Evolutionary conservation across 371 early-diverging fungal species (phyloP).

Genomic region (Mucor indicus): DNA sequence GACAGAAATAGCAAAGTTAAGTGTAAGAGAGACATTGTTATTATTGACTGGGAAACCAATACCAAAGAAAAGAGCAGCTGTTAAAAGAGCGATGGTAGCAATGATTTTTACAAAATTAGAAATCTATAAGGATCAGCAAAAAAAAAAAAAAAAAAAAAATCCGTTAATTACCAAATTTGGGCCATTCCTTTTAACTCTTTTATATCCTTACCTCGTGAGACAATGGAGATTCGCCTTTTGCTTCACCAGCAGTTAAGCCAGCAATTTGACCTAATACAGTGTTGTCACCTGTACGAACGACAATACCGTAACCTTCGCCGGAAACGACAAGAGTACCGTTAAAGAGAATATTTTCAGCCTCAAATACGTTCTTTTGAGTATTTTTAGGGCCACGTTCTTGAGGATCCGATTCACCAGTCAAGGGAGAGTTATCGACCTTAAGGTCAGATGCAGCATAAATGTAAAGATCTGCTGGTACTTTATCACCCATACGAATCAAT

Average conservation of each 20-base stretch:
- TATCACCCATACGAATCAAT: constrained; percentile 87
- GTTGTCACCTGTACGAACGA: constrained; percentile 86
- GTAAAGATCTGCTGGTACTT: constrained; percentile 88
- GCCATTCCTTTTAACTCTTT: neutral
- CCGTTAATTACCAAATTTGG: neutral
- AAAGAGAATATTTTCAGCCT: constrained; percentile 88
- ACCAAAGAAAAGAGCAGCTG: constrained; percentile 83
- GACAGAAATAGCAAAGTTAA: constrained; percentile 89
- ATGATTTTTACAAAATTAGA: constrained; percentile 83
- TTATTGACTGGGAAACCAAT: constrained; percentile 61
- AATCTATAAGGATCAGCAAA: constrained; percentile 33
- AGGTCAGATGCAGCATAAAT: constrained; percentile 75
- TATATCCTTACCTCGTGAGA: constrained; percentile 42
- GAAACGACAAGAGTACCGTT: constrained; percentile 84
- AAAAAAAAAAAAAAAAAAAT: neutral
- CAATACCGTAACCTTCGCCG: constrained; percentile 91
- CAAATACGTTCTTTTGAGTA: constrained; percentile 73
- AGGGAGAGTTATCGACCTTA: constrained; percentile 95
- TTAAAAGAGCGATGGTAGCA: constrained; percentile 72
- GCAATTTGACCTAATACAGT: constrained; percentile 96
- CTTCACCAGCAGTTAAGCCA: constrained; percentile 76
- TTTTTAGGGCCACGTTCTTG: constrained; percentile 69
- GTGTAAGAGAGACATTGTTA: constrained; percentile 56
- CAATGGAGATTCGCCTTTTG: constrained; percentile 67
- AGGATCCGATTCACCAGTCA: constrained; percentile 95